Percentiles rank a stretch among this genome's conserved stretches.
phyloP scores from a whole-genome alignment of 805 yeast genomes.

The Kodamaea fukazawae region DNA sequence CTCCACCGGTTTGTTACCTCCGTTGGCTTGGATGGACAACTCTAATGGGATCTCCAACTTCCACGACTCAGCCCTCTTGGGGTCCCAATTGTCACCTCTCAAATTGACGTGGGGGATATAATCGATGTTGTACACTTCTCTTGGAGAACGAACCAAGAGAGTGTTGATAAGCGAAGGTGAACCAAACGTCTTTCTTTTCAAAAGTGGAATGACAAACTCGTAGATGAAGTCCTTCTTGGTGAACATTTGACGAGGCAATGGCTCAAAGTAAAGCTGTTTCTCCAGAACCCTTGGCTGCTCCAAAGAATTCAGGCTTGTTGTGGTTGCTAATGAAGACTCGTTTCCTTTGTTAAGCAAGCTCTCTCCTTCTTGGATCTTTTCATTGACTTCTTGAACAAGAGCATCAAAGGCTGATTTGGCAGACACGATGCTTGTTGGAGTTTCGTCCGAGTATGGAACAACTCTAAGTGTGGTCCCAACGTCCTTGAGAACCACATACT shows the following conservation, averaged over 20 bases:
- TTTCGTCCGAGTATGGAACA: constrained; percentile 10
- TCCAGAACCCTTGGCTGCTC: too few relatives aligned
- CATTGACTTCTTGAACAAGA: not conserved
- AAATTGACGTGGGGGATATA: constrained; percentile 23
- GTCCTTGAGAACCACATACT: constrained; percentile 39
- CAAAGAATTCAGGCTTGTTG: not conserved
- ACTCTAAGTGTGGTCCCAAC: constrained; percentile 24
- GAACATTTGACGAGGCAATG: too few relatives aligned
- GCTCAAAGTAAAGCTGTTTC: too few relatives aligned
- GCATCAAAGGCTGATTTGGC: constrained; percentile 1
- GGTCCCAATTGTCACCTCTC: constrained; percentile 2
- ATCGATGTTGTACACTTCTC: constrained; percentile 6
- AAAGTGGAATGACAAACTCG: constrained; percentile 5
- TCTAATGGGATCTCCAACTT: constrained; percentile 27
- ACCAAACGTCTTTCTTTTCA: constrained; percentile 1
- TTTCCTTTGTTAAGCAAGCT: too few relatives aligned
- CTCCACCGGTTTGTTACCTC: constrained; percentile 5
- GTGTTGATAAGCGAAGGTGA: constrained; percentile 8
- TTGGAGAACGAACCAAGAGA: constrained; percentile 8
- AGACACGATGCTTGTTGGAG: not conserved
- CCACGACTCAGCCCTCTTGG: constrained; percentile 17
- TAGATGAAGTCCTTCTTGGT: not conserved
- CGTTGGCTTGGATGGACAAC: constrained; percentile 2
- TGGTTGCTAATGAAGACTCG: too few relatives aligned
- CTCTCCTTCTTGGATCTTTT: constrained; percentile 2